Evolutionary conservation across 441 rosid species (phyloP), one percentile per base, ranked within the genome.

Genomic region (Corymbia calophylla): DNA sequence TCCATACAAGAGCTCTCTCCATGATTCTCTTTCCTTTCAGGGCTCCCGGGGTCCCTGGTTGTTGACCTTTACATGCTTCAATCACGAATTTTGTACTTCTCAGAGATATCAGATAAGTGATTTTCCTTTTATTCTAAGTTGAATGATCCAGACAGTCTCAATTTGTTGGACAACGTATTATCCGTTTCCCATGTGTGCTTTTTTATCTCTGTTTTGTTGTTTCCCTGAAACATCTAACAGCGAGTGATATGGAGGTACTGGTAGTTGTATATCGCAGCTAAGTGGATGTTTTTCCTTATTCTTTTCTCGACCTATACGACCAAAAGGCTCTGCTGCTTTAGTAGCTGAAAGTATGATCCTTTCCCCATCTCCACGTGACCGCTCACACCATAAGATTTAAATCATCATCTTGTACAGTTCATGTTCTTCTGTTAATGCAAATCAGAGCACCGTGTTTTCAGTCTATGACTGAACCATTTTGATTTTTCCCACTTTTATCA

Each of bases 1-100:
- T 95, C 96, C 77, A 88, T 95, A 44, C 93, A 93, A 90, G 97
- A 96, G 92, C 73, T 94, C 48, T 96, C 96, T 88, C 95, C 95
- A 85, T 93, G 93, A 93, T 86, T 77, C 51, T 44, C 84, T 21
- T 17, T 14, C 54, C 27, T 56, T 66, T 53, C 68, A 35, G 17
- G 51, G 51, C 49, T 44, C 17, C n/a, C 51, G 9, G 84, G 23
- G 29, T 77, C 51, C n/a, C 23, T 77, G 84, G n/a, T 77, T 77
- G 51, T 77, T 44, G 84, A 77, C 51, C 29, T 77, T 77, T 77
- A 21, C 84, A 77, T 44, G 21, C 84, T 73, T 39, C 84, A 39
- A 77, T 77, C 6, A 3, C n/a, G 23, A 39, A 39, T 77, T 44
- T 23, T 77, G 51, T 77, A 77, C 84, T 23, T 77, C 84, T 77